phyloP scores from a whole-genome alignment of 495 filamentous ascomycete genomes.

The Tuber indicum region DNA sequence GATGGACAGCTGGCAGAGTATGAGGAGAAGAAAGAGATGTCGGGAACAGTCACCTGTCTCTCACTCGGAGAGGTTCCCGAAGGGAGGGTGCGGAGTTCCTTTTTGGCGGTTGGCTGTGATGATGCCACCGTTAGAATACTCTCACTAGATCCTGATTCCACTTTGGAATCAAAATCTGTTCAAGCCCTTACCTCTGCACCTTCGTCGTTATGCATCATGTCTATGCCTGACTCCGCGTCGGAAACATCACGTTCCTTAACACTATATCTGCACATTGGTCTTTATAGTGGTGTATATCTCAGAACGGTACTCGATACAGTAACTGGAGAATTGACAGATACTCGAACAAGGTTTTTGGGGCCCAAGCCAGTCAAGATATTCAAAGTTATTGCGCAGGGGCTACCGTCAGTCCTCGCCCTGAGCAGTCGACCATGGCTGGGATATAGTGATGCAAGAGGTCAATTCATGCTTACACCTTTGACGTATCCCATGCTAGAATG shows the following conservation, averaged over 20 bases:
- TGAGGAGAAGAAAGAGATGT: constrained; percentile 92
- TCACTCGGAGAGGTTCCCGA: constrained; percentile 91
- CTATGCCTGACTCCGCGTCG: constrained; percentile 72
- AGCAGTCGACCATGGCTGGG: constrained; percentile 89
- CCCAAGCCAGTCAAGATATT: constrained; percentile 82
- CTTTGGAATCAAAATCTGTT: constrained; percentile 83
- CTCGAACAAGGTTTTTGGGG: constrained; percentile 86
- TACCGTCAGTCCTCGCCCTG: constrained; percentile 80
- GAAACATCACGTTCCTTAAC: constrained; percentile 64
- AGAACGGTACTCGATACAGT: constrained; percentile 88
- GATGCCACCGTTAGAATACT: constrained; percentile 92
- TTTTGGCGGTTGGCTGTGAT: constrained; percentile 91
- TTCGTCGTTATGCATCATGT: constrained; percentile 83
- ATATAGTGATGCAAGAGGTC: constrained; percentile 50
- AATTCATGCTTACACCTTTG: constrained; percentile 84
- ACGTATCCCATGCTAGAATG: constrained; percentile 83
- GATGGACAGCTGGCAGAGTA: constrained; percentile 89
- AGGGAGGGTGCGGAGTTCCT: constrained; percentile 75
- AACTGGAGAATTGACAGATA: constrained; percentile 90
- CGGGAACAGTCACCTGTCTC: constrained; percentile 85
- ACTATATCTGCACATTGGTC: constrained; percentile 86
- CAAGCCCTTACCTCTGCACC: constrained; percentile 87
- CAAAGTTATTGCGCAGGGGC: constrained; percentile 72
- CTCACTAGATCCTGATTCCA: constrained; percentile 81
- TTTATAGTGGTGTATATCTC: constrained; percentile 91